Percentiles rank a stretch among this genome's conserved stretches.
phyloP scores from a whole-genome alignment of 345 rosid genomes.

The Citrus maxima region DNA sequence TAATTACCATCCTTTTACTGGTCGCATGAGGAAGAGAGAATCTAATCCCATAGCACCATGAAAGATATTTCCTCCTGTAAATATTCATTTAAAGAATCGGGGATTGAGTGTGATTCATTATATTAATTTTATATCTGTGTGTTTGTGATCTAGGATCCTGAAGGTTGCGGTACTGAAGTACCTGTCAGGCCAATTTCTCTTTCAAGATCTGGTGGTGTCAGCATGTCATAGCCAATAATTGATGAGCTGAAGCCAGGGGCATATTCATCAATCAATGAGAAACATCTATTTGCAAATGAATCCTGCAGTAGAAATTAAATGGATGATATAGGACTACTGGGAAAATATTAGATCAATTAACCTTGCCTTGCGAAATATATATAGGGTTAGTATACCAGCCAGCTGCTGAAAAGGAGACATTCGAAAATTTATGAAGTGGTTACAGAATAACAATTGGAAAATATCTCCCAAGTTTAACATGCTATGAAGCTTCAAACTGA shows the following conservation, averaged over 20 bases:
- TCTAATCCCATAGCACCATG: conserved; percentile 60
- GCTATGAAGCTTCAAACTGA: neutral
- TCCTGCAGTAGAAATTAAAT: conserved; percentile 23
- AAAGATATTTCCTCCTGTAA: conserved; percentile 59
- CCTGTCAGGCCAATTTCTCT: conserved; percentile 64
- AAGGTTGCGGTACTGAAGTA: conserved; percentile 4
- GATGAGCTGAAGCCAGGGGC: conserved; percentile 57
- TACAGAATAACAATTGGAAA: neutral
- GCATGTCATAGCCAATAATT: conserved; percentile 56
- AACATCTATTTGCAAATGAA: conserved; percentile 45
- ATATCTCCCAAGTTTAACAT: neutral
- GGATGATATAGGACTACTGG: neutral
- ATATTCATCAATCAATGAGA: conserved; percentile 40
- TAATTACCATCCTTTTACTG: conserved; percentile 62
- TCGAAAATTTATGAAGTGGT: neutral
- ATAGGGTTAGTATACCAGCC: neutral
- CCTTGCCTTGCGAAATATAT: neutral
- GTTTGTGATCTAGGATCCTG: neutral
- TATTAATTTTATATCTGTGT: neutral
- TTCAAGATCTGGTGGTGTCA: conserved; percentile 70
- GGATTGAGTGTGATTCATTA: neutral
- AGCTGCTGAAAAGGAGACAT: neutral
- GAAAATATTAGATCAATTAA: neutral
- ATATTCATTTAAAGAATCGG: neutral
- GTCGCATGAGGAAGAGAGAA: conserved; percentile 61